phyloP scores from a whole-genome alignment of 78 protist species.

The Emiliania huxleyi region DNA sequence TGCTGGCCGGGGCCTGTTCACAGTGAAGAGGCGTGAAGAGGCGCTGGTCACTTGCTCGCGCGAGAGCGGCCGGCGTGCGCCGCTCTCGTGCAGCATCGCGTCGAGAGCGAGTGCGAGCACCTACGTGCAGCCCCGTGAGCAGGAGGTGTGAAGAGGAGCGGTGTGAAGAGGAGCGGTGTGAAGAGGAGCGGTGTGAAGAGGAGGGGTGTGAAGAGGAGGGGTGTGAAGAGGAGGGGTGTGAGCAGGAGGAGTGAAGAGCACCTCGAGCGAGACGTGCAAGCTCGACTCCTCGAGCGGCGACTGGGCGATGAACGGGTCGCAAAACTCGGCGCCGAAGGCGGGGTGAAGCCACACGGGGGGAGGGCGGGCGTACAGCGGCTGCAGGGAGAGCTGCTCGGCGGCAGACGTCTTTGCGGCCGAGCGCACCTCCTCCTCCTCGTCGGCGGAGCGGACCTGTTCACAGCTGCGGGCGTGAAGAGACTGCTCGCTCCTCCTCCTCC shows the following conservation, averaged over 20 bases:
- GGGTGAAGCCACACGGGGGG: conserved; percentile 49
- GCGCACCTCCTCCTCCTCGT: background rate
- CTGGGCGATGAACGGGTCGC: conserved; percentile 37
- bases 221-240: no score
- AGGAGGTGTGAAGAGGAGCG: no score
- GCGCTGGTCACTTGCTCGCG: no score
- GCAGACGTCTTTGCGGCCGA: background rate
- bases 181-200: no score
- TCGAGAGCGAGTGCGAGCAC: background rate
- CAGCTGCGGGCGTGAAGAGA: no score
- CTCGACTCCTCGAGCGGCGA: background rate
- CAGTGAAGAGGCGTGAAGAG: no score
- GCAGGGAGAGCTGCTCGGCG: background rate
- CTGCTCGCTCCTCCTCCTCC: background rate
- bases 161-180: no score
- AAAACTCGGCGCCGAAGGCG: conserved; percentile 32
- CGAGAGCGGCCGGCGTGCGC: background rate
- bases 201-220: no score
- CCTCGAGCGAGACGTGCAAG: background rate
- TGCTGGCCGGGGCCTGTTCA: background rate
- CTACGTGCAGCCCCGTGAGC: no score
- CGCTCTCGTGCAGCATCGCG: background rate
- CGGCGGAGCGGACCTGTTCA: background rate
- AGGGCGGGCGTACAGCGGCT: conserved; percentile 25
- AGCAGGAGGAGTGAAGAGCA: no score